A percentile compares a stretch with the other conserved stretches of the same genome.
Evolutionary conservation across 1,284 basidiomycete genomes (phyloP).

Genomic region (Rhodofomes roseus): DNA sequence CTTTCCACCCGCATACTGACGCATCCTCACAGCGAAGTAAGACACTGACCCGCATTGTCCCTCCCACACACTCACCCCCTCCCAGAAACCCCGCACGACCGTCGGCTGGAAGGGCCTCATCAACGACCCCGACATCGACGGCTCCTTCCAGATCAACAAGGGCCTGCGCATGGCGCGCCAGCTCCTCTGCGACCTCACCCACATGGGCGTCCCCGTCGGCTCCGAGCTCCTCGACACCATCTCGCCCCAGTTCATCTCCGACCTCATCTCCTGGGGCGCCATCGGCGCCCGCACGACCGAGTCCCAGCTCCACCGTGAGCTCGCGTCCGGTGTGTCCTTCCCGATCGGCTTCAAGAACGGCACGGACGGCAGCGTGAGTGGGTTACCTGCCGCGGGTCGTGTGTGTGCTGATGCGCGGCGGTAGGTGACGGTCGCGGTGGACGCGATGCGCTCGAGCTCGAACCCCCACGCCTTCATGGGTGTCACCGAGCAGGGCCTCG

Average conservation of each 20-base stretch:
- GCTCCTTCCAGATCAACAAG: slow-evolving; percentile 96
- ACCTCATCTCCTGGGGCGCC: slow-evolving; percentile 93
- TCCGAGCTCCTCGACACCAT: slow-evolving; percentile 95
- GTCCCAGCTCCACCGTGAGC: slow-evolving; percentile 90
- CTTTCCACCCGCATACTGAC: too few species aligned
- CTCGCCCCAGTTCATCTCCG: slow-evolving; percentile 80
- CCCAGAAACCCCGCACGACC: slow-evolving; percentile 82
- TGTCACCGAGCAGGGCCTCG: slow-evolving; percentile 92
- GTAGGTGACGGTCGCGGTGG: slow-evolving; percentile 74
- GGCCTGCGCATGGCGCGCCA: slow-evolving; percentile 86
- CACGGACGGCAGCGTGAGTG: slow-evolving; percentile 84
- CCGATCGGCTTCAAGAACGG: slow-evolving; percentile 99
- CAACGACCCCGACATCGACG: slow-evolving; percentile 91
- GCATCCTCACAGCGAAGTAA: slow-evolving; percentile 44
- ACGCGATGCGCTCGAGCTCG: slow-evolving; percentile 92
- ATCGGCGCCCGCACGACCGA: slow-evolving; percentile 97
- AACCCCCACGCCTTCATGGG: slow-evolving; percentile 98
- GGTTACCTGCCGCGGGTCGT: slow-evolving; percentile 18
- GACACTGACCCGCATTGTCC: neutral
- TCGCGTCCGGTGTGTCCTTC: slow-evolving; percentile 87
- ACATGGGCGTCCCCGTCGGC: slow-evolving; percentile 88
- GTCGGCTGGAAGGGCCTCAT: slow-evolving; percentile 89
- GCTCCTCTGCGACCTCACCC: slow-evolving; percentile 86
- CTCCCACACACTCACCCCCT: slow-evolving; percentile 9
- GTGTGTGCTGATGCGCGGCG: too few species aligned